Conservation (phyloP, 768 basidiomycete genomes). For the Kwoniella heveanensis region DNA sequence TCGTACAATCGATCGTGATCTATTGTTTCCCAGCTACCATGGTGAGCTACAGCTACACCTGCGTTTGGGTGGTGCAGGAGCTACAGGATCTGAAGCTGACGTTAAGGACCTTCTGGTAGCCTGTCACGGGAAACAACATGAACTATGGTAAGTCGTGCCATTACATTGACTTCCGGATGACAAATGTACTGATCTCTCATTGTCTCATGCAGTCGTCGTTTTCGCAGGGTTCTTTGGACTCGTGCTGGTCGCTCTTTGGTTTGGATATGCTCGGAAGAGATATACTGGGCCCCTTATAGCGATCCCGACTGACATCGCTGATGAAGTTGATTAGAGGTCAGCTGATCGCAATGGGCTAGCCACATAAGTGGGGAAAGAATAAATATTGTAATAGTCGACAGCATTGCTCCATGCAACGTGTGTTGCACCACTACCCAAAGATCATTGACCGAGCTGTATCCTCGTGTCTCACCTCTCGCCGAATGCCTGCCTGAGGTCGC, state of each 20-base stretch:
- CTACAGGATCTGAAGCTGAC: too few species aligned
- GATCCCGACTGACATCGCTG: constrained; percentile 3
- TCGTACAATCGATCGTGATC: constrained; percentile 22
- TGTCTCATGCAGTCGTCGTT: constrained; percentile 16
- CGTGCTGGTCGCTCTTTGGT: constrained; percentile 16
- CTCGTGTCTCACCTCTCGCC: too few species aligned
- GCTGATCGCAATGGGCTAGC: too few species aligned
- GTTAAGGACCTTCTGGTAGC: constrained; percentile 10
- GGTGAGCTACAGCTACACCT: constrained; percentile 13
- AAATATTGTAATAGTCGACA: too few species aligned
- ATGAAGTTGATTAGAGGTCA: background rate
- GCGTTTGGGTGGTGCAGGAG: too few species aligned
- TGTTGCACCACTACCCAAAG: too few species aligned
- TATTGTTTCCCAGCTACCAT: constrained; percentile 28
- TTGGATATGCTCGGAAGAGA: constrained; percentile 21
- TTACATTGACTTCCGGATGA: too few species aligned
- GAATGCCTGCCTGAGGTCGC: too few species aligned
- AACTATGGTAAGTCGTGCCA: constrained; percentile 25
- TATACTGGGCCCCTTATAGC: constrained; percentile 12
- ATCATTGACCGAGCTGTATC: too few species aligned
- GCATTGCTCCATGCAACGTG: too few species aligned
- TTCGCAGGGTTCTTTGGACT: constrained; percentile 16
- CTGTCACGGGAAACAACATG: constrained; percentile 22
- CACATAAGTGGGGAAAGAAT: too few species aligned
- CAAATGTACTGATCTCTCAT: too few species aligned